Evolutionary conservation across 768 basidiomycete genomes (phyloP).

Genomic region (Termitomyces sp.): DNA sequence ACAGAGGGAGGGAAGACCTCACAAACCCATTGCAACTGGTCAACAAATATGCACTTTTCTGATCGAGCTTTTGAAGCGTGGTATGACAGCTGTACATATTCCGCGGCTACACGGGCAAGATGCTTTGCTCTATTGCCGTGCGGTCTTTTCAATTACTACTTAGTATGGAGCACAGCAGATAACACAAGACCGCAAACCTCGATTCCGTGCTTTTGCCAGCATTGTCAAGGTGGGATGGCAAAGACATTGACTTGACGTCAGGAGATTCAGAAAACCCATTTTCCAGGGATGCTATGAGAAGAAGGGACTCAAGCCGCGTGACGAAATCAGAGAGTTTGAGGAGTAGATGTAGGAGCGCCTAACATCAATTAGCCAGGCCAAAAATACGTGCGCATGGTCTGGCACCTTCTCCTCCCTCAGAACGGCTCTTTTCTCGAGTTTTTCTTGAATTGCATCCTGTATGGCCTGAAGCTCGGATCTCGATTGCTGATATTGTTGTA

Average conservation of each 20-base stretch:
- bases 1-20: conserved; percentile 12
- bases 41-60: conserved; percentile 76
- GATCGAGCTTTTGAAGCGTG: conserved; percentile 76
- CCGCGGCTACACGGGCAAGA: conserved; percentile 77
- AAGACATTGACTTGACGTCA: conserved; percentile 27
- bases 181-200: background rate
- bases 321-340: conserved; percentile 92
- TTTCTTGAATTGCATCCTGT: conserved; percentile 72
- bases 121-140: conserved; percentile 72
- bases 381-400: background rate
- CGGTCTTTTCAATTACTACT: conserved; percentile 30
- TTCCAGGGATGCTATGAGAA: conserved; percentile 59
- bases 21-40: conserved; percentile 82
- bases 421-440: conserved; percentile 65
- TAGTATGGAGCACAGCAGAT: background rate
- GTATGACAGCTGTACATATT: conserved; percentile 91
- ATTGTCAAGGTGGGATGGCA: conserved; percentile 33
- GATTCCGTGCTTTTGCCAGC: conserved; percentile 37
- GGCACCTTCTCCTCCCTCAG: conserved; percentile 84
- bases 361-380: conserved; percentile 5
- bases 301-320: conserved; percentile 79
- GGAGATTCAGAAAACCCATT: conserved; percentile 33
- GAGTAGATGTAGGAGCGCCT: conserved; percentile 83
- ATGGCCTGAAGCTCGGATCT: conserved; percentile 58
- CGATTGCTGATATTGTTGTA: conserved; percentile 41